Percentiles rank a stretch among this genome's conserved stretches.
phyloP scores from a whole-genome alignment of 257 asterid genomes.

The Solanum arcanum region DNA sequence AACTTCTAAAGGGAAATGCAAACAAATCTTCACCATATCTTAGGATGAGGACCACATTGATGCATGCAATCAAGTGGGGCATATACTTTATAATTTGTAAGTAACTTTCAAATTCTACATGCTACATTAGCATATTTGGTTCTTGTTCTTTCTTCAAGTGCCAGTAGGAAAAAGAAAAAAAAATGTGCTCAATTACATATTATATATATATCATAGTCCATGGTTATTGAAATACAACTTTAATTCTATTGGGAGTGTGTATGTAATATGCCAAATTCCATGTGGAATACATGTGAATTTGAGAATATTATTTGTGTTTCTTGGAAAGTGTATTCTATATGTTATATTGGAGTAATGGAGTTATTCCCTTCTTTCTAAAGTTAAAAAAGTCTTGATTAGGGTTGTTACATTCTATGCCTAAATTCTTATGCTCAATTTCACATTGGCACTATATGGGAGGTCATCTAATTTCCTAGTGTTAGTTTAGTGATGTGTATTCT shows the following conservation, averaged over 20 bases:
- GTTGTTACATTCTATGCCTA: not conserved
- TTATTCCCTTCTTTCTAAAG: not conserved
- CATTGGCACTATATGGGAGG: not conserved
- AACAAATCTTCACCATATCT: not conserved
- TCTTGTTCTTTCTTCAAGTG: not conserved
- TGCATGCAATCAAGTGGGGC: not conserved
- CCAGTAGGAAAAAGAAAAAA: not conserved
- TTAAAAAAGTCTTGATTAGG: not conserved
- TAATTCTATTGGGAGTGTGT: not conserved
- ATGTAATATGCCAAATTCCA: not conserved
- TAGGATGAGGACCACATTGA: not conserved
- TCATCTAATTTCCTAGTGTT: not conserved
- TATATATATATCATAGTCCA: not conserved
- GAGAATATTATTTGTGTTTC: not conserved
- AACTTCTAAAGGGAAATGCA: not conserved
- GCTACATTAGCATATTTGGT: not conserved
- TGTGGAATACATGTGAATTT: constrained; percentile 3
- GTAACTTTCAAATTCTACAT: not conserved
- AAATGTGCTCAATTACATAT: not conserved
- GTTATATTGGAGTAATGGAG: not conserved
- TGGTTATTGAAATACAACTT: not conserved
- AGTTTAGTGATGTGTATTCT: not conserved
- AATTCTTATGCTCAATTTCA: not conserved
- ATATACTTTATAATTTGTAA: not conserved
- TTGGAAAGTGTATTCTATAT: not conserved